phyloP scores from a whole-genome alignment of 176 grass and related monocot genomes.

The Zoysia japonica region DNA sequence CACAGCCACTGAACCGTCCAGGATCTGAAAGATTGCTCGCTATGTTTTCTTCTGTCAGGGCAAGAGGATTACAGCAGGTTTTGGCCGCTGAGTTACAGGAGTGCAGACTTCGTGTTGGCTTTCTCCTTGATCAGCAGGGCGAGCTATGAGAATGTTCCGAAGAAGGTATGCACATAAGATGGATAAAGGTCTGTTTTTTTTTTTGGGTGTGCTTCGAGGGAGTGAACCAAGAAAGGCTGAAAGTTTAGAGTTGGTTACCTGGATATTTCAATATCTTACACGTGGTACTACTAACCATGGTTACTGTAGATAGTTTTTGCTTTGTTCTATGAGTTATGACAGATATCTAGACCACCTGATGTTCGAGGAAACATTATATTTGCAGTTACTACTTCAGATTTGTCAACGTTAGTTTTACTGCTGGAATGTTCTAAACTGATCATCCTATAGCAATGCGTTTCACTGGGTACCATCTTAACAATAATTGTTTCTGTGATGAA shows the following conservation, averaged over 20 bases:
- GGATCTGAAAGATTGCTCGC: neutral
- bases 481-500: conserved; percentile 29
- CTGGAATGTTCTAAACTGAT: conserved; percentile 16
- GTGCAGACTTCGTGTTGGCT: conserved; percentile 82
- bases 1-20: neutral
- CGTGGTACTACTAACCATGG: neutral
- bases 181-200: neutral
- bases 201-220: neutral
- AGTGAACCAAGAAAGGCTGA: neutral
- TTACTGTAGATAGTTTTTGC: neutral
- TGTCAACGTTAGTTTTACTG: neutral
- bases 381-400: neutral
- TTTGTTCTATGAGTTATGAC: neutral
- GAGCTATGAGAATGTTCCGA: conserved; percentile 92
- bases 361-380: neutral
- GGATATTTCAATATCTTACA: conserved; percentile 16
- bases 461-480: conserved; percentile 40
- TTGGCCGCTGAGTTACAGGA: conserved; percentile 87
- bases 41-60: conserved; percentile 35
- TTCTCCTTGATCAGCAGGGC: conserved; percentile 96
- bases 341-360: neutral
- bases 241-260: conserved; percentile 1
- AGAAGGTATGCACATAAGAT: conserved; percentile 55
- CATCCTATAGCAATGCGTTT: conserved; percentile 21
- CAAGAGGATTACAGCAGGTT: conserved; percentile 98